Evolutionary conservation across 148 eudicot genomes (phyloP).

Genomic region (Spergularia bocconei): DNA sequence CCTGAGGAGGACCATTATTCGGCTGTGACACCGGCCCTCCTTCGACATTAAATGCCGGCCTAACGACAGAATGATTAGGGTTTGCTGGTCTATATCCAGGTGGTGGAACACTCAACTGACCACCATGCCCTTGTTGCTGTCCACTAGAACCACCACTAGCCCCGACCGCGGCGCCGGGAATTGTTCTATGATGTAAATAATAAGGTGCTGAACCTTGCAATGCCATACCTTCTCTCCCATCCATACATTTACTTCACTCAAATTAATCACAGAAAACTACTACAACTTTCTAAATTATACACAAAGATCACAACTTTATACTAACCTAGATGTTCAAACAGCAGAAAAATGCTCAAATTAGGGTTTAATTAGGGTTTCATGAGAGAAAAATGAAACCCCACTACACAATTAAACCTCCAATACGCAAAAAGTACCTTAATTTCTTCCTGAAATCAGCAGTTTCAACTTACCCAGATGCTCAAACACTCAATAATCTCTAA

Average conservation of each 20-base stretch:
- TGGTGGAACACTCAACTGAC: conserved; percentile 24
- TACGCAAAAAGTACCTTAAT: not conserved
- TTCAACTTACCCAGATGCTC: conserved; percentile 29
- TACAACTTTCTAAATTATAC: conserved; percentile 10
- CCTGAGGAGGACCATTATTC: conserved; percentile 47
- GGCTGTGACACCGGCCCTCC: conserved; percentile 29
- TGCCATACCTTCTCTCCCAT: conserved; percentile 55
- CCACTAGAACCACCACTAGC: conserved; percentile 10
- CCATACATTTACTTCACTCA: conserved; percentile 44
- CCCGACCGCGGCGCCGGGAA: conserved; percentile 26
- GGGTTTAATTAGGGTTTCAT: conserved; percentile 20
- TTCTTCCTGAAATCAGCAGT: conserved; percentile 9
- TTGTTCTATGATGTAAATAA: conserved; percentile 39
- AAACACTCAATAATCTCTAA: conserved; percentile 17
- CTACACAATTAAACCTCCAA: conserved; percentile 3
- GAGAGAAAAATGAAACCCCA: conserved; percentile 5
- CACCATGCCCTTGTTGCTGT: conserved; percentile 24
- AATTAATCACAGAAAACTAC: conserved; percentile 12
- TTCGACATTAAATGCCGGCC: conserved; percentile 44
- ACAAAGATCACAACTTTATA: conserved; percentile 5
- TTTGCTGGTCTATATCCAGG: conserved; percentile 38
- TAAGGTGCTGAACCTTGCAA: conserved; percentile 45
- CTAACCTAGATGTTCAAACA: conserved; percentile 23
- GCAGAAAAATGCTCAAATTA: not conserved
- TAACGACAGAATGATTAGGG: conserved; percentile 36